phyloP scores from a whole-genome alignment of 2,329 filamentous ascomycete genomes.

The Ampelomyces quisqualis region DNA sequence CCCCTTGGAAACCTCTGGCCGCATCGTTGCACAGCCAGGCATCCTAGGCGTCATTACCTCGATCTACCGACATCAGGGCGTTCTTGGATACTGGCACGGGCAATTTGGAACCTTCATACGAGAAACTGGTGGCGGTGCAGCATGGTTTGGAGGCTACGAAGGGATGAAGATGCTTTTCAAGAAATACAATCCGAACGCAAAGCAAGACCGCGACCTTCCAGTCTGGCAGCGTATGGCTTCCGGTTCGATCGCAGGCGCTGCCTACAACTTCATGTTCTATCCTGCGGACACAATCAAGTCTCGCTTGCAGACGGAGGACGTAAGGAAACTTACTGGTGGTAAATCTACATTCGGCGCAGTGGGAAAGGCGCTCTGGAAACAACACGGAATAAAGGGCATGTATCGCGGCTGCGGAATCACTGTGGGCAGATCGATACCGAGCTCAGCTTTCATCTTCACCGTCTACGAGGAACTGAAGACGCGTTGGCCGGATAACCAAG shows the following conservation, averaged over 20 bases:
- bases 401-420: conserved; percentile 97
- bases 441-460: conserved; percentile 97
- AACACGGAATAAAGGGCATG: conserved; percentile 78
- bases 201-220: conserved; percentile 62
- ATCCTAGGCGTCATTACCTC: conserved; percentile 72
- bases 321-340: conserved; percentile 55
- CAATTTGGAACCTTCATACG: conserved; percentile 91
- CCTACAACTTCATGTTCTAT: conserved; percentile 97
- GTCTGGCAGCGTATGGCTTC: conserved; percentile 85
- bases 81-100: conserved; percentile 90
- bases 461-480: conserved; percentile 83
- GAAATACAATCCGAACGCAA: conserved; percentile 44
- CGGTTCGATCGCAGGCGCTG: conserved; percentile 84
- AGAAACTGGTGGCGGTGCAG: conserved; percentile 87
- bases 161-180: conserved; percentile 68
- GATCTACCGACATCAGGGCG: conserved; percentile 78
- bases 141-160: conserved; percentile 74
- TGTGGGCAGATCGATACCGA: conserved; percentile 80
- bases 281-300: conserved; percentile 97
- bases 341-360: conserved; percentile 72
- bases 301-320: conserved; percentile 86
- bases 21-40: conserved; percentile 54
- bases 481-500: conserved; percentile 32
- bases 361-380: conserved; percentile 71
- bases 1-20: conserved; percentile 49